These are phyloP conservation scores for Protomyces macrosporus DNA, from an alignment of 1,139 yeast species.

Conservation along the genomic window DNA sequence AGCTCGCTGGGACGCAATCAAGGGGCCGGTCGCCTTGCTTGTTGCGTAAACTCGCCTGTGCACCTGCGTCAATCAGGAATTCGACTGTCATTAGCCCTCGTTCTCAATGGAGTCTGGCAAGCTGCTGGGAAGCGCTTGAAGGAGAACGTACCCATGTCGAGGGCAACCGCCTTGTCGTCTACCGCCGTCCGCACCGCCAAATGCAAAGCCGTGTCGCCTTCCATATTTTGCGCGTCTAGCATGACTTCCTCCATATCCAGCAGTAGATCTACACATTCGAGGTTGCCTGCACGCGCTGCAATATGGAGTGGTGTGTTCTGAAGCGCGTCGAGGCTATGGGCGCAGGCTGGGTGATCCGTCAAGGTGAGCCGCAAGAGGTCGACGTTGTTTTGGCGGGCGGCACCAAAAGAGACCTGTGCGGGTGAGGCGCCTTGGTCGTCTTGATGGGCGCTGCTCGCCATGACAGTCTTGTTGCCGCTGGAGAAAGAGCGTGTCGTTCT, in stretches of 20 bases:
- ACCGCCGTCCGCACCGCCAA: constrained; percentile 69
- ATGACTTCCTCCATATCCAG: constrained; percentile 89
- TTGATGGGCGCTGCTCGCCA: neutral
- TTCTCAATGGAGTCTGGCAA: neutral
- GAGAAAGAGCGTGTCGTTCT: neutral
- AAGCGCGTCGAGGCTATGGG: constrained; percentile 73
- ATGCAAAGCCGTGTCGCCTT: constrained; percentile 87
- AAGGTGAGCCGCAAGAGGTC: constrained; percentile 7
- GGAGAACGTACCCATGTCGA: constrained; percentile 46
- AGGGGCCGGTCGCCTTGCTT: constrained; percentile 66
- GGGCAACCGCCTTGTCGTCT: constrained; percentile 81
- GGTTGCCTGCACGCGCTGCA: constrained; percentile 70
- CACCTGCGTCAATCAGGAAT: constrained; percentile 84
- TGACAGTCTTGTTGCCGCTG: neutral
- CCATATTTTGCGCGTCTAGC: constrained; percentile 69
- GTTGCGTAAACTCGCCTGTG: constrained; percentile 63
- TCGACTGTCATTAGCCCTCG: constrained; percentile 42
- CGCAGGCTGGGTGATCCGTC: constrained; percentile 50
- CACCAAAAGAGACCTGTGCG: constrained; percentile 9
- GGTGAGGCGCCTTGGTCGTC: constrained; percentile 20
- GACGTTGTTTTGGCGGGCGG: constrained; percentile 20
- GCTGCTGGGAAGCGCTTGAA: neutral
- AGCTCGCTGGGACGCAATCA: constrained; percentile 48
- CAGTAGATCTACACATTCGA: constrained; percentile 71
- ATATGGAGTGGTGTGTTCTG: constrained; percentile 82